phyloP scores from a whole-genome alignment of 768 basidiomycete species.

The Strobilomyces confusus region DNA sequence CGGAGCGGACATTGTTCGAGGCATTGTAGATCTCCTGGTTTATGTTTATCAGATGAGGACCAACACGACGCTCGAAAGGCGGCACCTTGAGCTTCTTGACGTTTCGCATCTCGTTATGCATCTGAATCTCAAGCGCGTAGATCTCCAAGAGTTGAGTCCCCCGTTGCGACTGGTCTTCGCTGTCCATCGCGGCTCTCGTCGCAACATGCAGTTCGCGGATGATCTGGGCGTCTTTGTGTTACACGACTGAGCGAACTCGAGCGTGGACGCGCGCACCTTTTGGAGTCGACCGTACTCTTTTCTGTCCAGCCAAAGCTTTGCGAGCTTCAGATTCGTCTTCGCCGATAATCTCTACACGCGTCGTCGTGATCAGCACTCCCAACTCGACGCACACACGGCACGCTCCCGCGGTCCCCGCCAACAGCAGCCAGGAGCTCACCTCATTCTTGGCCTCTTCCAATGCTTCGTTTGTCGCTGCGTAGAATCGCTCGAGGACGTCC shows the following conservation, averaged over 20 bases:
- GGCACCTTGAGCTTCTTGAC: slow-evolving; percentile 90
- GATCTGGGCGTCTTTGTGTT: slow-evolving; percentile 41
- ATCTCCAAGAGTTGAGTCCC: slow-evolving; percentile 95
- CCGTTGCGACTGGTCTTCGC: slow-evolving; percentile 84
- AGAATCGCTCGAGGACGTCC: slow-evolving; percentile 89
- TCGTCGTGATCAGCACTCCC: background rate
- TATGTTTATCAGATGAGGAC: slow-evolving; percentile 1
- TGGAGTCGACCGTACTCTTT: slow-evolving; percentile 84
- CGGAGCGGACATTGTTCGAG: slow-evolving; percentile 85
- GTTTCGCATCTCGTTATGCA: slow-evolving; percentile 97
- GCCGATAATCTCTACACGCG: slow-evolving; percentile 73
- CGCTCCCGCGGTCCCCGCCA: background rate
- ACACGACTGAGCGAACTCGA: background rate
- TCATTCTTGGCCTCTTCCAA: slow-evolving; percentile 96
- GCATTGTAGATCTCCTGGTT: slow-evolving; percentile 96
- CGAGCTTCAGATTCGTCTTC: slow-evolving; percentile 95
- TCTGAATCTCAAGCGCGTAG: slow-evolving; percentile 97
- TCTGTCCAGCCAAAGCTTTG: slow-evolving; percentile 95
- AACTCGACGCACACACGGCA: background rate
- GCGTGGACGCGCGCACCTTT: slow-evolving; percentile 46
- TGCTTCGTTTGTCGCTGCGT: slow-evolving; percentile 87
- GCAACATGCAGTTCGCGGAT: slow-evolving; percentile 71
- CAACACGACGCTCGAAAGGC: background rate
- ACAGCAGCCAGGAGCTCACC: slow-evolving; percentile 39
- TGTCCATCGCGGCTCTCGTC: slow-evolving; percentile 57